phyloP scores from a whole-genome alignment of 2,329 filamentous ascomycete species.

The Myriosclerotinia duriaeana region DNA sequence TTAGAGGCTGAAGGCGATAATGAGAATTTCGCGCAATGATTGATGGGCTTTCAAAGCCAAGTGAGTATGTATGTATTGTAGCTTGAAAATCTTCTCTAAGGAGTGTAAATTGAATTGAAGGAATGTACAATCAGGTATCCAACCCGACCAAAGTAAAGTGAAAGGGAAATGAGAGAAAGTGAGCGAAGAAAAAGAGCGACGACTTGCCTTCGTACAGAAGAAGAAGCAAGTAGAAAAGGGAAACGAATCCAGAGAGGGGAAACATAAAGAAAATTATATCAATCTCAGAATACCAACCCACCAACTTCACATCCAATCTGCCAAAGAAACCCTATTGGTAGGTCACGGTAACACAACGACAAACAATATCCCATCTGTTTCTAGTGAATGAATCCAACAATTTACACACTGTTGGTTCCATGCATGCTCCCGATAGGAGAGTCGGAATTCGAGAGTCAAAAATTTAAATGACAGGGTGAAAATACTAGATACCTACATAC shows the following conservation, averaged over 20 bases:
- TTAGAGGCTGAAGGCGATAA: neutral
- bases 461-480: neutral
- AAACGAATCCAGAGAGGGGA: neutral
- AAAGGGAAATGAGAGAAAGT: conserved; percentile 3
- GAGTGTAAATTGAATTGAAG: conserved; percentile 1
- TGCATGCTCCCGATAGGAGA: neutral
- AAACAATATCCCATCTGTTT: neutral
- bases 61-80: neutral
- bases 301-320: neutral
- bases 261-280: neutral
- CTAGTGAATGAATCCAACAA: neutral
- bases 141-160: conserved; percentile 8
- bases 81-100: neutral
- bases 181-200: neutral
- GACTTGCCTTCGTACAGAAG: neutral
- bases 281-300: neutral
- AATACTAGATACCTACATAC: too few relatives aligned
- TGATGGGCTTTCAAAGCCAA: neutral
- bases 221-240: neutral
- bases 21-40: neutral
- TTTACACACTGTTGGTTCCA: neutral
- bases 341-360: neutral
- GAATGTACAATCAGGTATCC: conserved; percentile 21
- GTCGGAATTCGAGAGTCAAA: neutral
- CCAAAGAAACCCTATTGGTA: neutral